Conservation (phyloP, 805 yeast genomes). For the baker's yeast (Saccharomyces cerevisiae) region DNA sequence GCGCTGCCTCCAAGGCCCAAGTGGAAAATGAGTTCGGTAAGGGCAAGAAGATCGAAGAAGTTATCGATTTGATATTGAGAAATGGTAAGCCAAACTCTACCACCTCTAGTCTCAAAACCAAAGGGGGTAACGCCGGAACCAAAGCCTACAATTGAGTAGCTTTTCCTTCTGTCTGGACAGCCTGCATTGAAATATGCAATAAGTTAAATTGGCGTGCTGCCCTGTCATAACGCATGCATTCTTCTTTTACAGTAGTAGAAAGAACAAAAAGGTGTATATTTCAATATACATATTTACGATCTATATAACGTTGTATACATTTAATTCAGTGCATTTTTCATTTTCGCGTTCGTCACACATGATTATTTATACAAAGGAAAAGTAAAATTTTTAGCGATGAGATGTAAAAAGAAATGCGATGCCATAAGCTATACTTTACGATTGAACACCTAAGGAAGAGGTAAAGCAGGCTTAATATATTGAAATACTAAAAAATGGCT, state of each 20-base stretch:
- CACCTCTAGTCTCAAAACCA: background rate
- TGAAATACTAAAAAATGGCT: constrained; percentile 19
- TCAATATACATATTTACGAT: background rate
- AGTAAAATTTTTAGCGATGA: constrained; percentile 6
- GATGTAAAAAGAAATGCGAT: constrained; percentile 3
- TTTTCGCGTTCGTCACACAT: background rate
- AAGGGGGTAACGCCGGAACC: background rate
- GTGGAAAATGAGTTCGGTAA: constrained; percentile 64
- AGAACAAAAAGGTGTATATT: background rate
- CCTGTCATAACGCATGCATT: background rate
- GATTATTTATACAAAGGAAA: background rate
- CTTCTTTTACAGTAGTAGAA: background rate
- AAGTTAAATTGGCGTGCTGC: background rate
- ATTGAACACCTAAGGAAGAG: background rate
- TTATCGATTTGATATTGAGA: constrained; percentile 49
- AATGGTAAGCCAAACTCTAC: constrained; percentile 48
- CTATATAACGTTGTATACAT: background rate
- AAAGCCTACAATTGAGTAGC: background rate
- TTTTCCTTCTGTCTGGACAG: background rate
- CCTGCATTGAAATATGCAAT: background rate
- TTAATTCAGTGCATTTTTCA: background rate
- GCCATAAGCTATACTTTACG: background rate
- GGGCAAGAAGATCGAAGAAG: constrained; percentile 40
- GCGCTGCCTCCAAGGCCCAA: constrained; percentile 61
- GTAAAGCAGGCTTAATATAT: background rate